Evolutionary conservation across 2,329 filamentous ascomycete species (phyloP), one percentile per base, ranked within the genome.

Genomic region (Pseudogymnoascus sp.): DNA sequence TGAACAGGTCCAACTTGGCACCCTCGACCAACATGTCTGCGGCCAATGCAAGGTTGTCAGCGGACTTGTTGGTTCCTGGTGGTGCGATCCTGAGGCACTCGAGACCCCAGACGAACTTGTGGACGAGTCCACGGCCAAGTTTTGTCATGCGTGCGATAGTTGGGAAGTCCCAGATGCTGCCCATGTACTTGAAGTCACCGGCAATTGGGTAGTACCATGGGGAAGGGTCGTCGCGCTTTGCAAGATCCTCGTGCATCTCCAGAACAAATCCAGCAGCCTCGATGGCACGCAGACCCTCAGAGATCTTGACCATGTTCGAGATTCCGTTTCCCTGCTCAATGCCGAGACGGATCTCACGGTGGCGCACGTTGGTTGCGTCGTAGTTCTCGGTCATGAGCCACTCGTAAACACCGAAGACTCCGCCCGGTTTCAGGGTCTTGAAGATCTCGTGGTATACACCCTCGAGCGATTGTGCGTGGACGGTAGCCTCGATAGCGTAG

Each of bases 361-460:
- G 95, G 72, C 87, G 82, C 0, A 90, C 77, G 82, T 97, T 92
- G 65, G 89, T 82, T 75, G 96, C 93, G 79, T 98, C 89, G 78
- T 97, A 99, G 24, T 88, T 81, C 67, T 97, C 93, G 6, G 93
- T 98, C 95, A 99, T 98, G 73, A 98, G 82, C 95, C 95, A 98
- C 78, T 99, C 95, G 79, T 98, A 99, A 61, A 98, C 93, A 74
- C 93, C 95, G 71, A 98, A 99, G 61, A 91, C 82, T 75, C 95
- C 93, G 65, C 95, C 95, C 19, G 95, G 95, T 84, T 98, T 99
- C 67, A 99, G 83, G 22, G 97, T 93, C 59, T 91, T 90, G 84
- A 89, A 93, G 72, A 98, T 98, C 77, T 98, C 89, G 74, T 86
- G 88, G 81, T 99, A 99, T 68, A 97, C 92, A 64, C 91, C 93